These are phyloP conservation scores for Erysiphe pulchra DNA, from an alignment of 2,329 filamentous ascomycete genomes.

Conservation along the genomic window DNA sequence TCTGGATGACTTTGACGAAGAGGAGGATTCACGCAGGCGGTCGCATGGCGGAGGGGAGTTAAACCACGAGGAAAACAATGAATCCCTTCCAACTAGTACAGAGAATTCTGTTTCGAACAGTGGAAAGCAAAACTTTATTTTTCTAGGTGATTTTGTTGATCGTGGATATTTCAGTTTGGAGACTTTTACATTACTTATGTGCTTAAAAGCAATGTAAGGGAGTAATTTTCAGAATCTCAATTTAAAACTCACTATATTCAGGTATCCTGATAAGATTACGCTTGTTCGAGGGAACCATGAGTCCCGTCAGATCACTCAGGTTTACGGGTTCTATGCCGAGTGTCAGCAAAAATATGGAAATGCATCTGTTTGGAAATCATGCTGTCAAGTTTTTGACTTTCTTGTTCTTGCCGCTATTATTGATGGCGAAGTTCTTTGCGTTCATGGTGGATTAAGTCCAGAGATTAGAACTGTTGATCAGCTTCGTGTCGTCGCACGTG, in stretches of 20 bases:
- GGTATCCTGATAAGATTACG: slow-evolving; percentile 46
- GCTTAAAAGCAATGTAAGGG: slow-evolving; percentile 41
- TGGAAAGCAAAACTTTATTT: slow-evolving; percentile 43
- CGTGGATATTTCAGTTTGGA: slow-evolving; percentile 51
- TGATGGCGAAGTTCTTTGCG: slow-evolving; percentile 47
- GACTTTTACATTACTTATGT: slow-evolving; percentile 46
- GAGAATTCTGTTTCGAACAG: slow-evolving; percentile 19
- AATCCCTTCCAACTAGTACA: slow-evolving; percentile 14
- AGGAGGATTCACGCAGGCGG: slow-evolving; percentile 21
- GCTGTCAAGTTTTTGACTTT: slow-evolving; percentile 57
- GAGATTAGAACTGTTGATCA: slow-evolving; percentile 53
- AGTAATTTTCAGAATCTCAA: background rate
- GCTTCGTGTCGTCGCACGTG: slow-evolving; percentile 46
- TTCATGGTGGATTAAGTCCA: slow-evolving; percentile 45
- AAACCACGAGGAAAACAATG: slow-evolving; percentile 17
- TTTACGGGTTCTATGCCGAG: slow-evolving; percentile 58
- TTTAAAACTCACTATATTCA: slow-evolving; percentile 11
- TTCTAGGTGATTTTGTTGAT: slow-evolving; percentile 50
- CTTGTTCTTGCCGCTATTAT: slow-evolving; percentile 49
- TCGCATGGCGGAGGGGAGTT: slow-evolving; percentile 17
- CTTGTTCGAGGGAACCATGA: slow-evolving; percentile 53
- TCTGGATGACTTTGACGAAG: slow-evolving; percentile 23
- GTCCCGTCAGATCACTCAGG: slow-evolving; percentile 52
- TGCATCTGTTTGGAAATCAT: slow-evolving; percentile 55
- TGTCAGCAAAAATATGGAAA: slow-evolving; percentile 56